Evolutionary conservation across 192 early-diverging fungal genomes (phyloP).

Genomic region (Cetraspora pellucida): DNA sequence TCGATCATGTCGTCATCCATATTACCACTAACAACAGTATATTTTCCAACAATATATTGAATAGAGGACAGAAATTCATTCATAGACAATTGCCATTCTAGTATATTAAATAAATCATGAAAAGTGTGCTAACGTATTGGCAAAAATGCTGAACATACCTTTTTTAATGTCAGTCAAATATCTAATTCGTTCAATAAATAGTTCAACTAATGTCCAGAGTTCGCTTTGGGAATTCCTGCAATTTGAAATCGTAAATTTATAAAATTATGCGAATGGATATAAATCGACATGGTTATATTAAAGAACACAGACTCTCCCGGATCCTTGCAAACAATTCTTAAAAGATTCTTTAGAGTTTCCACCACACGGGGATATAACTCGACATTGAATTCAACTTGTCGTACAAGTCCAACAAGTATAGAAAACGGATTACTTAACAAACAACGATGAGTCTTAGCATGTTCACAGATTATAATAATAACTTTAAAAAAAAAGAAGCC

Average conservation of each 20-base stretch:
- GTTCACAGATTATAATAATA: not conserved
- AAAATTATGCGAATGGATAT: not conserved
- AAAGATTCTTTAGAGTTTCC: slow-evolving; percentile 40
- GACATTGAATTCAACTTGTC: slow-evolving; percentile 37
- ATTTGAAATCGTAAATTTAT: not conserved
- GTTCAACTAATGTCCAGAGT: slow-evolving; percentile 53
- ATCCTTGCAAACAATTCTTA: slow-evolving; percentile 15
- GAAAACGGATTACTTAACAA: slow-evolving; percentile 2
- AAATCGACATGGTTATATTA: not conserved
- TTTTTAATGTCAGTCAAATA: slow-evolving; percentile 41
- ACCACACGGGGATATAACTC: slow-evolving; percentile 41
- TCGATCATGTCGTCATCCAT: slow-evolving; percentile 2
- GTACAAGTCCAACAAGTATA: slow-evolving; percentile 27
- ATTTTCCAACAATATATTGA: slow-evolving; percentile 47
- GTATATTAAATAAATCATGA: too few relatives aligned
- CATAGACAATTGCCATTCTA: slow-evolving; percentile 42
- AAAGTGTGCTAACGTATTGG: too few relatives aligned
- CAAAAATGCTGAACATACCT: not conserved
- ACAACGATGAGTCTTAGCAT: not conserved
- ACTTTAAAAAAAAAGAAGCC: not conserved
- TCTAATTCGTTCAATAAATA: slow-evolving; percentile 48
- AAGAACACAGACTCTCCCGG: slow-evolving; percentile 2
- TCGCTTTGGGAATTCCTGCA: slow-evolving; percentile 47
- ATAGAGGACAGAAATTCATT: slow-evolving; percentile 43
- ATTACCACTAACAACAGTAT: not conserved